A percentile compares a stretch with the other conserved stretches of the same genome.
Evolutionary conservation across 805 yeast species (phyloP).

Genomic region (Saccharomyces paradoxus): DNA sequence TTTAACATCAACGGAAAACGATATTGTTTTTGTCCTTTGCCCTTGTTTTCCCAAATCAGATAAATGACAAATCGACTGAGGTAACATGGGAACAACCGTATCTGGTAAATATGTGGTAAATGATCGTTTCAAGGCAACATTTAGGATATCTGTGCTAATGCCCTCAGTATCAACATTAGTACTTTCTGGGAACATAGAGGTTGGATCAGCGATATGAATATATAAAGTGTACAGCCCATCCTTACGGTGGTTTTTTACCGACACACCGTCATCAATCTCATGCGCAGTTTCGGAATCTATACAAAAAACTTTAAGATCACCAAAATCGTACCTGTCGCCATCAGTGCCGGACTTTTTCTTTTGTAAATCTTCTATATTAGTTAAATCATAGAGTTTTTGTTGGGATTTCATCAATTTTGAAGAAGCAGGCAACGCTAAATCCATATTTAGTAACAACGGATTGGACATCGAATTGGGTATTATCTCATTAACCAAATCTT

Average conservation of each 20-base stretch:
- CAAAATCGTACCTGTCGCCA: constrained; percentile 34
- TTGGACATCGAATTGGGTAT: constrained; percentile 14
- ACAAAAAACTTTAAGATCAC: constrained; percentile 56
- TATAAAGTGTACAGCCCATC: constrained; percentile 38
- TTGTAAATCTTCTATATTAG: constrained; percentile 25
- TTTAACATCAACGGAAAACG: constrained; percentile 33
- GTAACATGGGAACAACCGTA: constrained; percentile 60
- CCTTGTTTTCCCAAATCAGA: constrained; percentile 45
- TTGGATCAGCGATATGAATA: constrained; percentile 83
- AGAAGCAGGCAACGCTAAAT: constrained; percentile 39
- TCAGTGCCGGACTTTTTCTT: constrained; percentile 36
- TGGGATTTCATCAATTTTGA: constrained; percentile 39
- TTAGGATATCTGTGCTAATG: constrained; percentile 32
- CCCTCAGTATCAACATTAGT: constrained; percentile 19
- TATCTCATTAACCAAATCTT: constrained; percentile 37
- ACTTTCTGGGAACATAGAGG: constrained; percentile 43
- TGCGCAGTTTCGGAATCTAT: constrained; percentile 74
- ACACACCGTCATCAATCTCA: constrained; percentile 91
- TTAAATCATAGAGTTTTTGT: constrained; percentile 28
- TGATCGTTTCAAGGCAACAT: constrained; percentile 52
- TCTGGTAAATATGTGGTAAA: constrained; percentile 71
- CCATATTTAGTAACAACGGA: constrained; percentile 6
- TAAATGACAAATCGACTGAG: constrained; percentile 41
- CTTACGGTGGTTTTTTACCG: constrained; percentile 37
- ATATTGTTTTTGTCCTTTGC: constrained; percentile 39